Conservation (phyloP, 371 early-diverging fungal species). For the Rhizopus sp. region DNA sequence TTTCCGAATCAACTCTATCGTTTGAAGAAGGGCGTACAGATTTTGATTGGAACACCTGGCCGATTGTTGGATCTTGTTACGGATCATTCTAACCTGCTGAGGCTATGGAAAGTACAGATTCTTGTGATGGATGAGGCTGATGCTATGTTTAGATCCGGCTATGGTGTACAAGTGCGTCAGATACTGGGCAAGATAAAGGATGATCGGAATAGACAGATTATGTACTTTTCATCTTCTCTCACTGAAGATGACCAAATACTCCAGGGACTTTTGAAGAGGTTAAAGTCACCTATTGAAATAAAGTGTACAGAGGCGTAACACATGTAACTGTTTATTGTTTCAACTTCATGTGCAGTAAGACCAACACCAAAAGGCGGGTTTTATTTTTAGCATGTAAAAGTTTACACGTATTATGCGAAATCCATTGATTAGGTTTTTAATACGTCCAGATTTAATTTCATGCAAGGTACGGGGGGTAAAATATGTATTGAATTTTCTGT, state of each 20-base stretch:
- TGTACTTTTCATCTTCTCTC: slow-evolving; percentile 54
- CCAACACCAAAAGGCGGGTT: not conserved
- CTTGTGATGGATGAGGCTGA: slow-evolving; percentile 67
- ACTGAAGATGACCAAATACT: slow-evolving; percentile 15
- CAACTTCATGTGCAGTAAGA: not conserved
- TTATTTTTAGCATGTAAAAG: too few relatives aligned
- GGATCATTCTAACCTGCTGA: slow-evolving; percentile 41
- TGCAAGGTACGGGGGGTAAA: not conserved
- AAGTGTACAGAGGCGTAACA: not conserved
- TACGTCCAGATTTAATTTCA: slow-evolving; percentile 4
- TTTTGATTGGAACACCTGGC: slow-evolving; percentile 64
- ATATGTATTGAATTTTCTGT: not conserved
- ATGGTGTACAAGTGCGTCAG: slow-evolving; percentile 48
- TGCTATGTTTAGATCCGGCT: slow-evolving; percentile 58
- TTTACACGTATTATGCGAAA: not conserved
- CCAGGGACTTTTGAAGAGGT: slow-evolving; percentile 7
- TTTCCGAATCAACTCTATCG: slow-evolving; percentile 55
- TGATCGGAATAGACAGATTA: slow-evolving; percentile 47
- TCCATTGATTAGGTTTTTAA: slow-evolving; percentile 3
- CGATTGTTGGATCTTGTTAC: slow-evolving; percentile 53
- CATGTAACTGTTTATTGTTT: too few relatives aligned
- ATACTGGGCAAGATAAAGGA: slow-evolving; percentile 49
- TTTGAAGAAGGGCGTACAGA: slow-evolving; percentile 58
- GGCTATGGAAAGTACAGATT: slow-evolving; percentile 51
- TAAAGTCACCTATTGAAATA: slow-evolving; percentile 29